Conservation (phyloP, 306 rosid genomes). For the Crotalaria pallida region DNA sequence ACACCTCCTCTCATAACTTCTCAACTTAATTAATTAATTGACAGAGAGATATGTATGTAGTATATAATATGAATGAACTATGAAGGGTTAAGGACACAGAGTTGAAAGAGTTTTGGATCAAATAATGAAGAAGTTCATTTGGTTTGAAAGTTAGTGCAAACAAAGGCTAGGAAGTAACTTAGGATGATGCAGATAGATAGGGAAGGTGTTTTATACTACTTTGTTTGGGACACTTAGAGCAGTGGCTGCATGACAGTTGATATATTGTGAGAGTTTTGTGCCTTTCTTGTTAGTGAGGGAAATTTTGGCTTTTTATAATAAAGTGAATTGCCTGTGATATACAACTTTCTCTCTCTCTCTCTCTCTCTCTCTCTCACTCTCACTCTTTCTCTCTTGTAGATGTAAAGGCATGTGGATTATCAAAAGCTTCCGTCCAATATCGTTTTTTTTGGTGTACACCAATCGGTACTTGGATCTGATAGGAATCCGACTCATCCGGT, state of each 20-base stretch:
- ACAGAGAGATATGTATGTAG: not conserved
- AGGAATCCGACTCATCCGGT: too few species aligned
- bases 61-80: not conserved
- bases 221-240: conserved; percentile 26
- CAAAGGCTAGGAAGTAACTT: conserved; percentile 1
- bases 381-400: not conserved
- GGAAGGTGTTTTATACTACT: conserved; percentile 14
- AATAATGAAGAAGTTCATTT: conserved; percentile 8
- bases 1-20: conserved; percentile 70
- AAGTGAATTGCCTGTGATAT: conserved; percentile 55
- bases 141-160: conserved; percentile 2
- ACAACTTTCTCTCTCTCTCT: conserved; percentile 36
- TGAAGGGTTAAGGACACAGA: not conserved
- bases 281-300: conserved; percentile 96
- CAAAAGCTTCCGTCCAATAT: conserved; percentile 46
- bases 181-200: conserved; percentile 10
- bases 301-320: conserved; percentile 64
- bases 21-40: not conserved
- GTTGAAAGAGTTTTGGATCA: conserved; percentile 3
- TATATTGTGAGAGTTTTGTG: conserved; percentile 52
- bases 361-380: not conserved
- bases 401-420: conserved; percentile 48
- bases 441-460: too few species aligned
- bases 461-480: too few species aligned
- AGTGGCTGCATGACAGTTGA: conserved; percentile 26